Base-by-base conservation (phyloP, 2,329 filamentous ascomycete species). In the Curvularia spicifera region DNA sequence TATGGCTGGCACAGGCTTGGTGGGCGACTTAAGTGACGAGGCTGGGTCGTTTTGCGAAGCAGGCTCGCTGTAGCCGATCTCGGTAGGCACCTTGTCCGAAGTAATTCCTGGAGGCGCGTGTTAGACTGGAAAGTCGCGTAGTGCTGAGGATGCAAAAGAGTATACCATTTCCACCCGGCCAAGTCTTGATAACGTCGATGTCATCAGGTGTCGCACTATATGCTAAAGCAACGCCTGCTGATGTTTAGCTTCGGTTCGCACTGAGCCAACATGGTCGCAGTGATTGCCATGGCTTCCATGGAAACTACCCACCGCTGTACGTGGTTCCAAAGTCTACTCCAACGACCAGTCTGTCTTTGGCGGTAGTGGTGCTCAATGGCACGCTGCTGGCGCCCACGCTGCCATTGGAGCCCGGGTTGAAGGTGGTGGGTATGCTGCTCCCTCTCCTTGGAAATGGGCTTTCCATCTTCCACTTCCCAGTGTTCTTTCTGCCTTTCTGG, bases 271-370 rank as follows among this genome's bases (percentile, higher is more conserved):
- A 18, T 13, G 24, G 29, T 33, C 28, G 22, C 24, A 39, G 20
- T 28, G 37, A 12, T 26, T 26, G 40, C 22, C 13, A 43, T 28
- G 13, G 40, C 22, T 28, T 22, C 18, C 39, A 24, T 31, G 44
- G 26, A 26, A 33, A 37, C 28, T 48, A 65, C 69, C 47, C 56
- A 86, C 89, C 90, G 43, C 88, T 91, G 72, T 91, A 93, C 1
- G 90, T 93, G n/a, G 91, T 93, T 13, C 91, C 91, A 78, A 93
- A 93, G 74, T 93, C 91, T 7, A 93, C 86, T 7, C 90, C 91
- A 33, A 93, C 89, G 66, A 93, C 90, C 65, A 92, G 78, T 53
- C 88, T 83, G 71, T 91, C 89, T 49, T 72, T 68, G n/a, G 64
- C 57, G 13, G 64, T 60, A n/a, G 64, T 53, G 51, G 29, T 62